A percentile compares a stretch with the other conserved stretches of the same genome.
These are phyloP conservation scores for Coemansia sp. DNA, from an alignment of 192 early-diverging fungal species.

Conservation along the genomic window DNA sequence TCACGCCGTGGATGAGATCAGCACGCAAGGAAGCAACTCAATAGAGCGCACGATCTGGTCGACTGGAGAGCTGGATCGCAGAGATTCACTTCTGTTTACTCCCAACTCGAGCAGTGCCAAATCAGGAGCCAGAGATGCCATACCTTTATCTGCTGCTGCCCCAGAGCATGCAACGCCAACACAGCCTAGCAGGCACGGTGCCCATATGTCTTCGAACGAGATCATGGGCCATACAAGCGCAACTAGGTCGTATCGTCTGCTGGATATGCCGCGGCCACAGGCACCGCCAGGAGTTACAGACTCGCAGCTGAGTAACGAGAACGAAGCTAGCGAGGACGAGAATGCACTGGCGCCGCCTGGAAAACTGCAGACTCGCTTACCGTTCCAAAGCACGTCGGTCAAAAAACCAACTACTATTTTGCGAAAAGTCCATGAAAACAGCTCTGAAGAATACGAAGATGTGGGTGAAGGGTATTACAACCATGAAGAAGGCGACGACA, in stretches of 20 bases:
- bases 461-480: background rate
- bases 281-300: constrained; percentile 47
- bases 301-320: constrained; percentile 3
- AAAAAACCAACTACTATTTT: background rate
- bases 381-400: constrained; percentile 4
- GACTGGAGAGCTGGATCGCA: too few relatives aligned
- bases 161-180: too few relatives aligned
- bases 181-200: too few relatives aligned
- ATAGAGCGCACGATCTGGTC: too few relatives aligned
- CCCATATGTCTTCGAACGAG: too few relatives aligned
- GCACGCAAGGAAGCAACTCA: background rate
- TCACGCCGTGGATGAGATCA: background rate
- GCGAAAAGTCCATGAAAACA: too few relatives aligned
- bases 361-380: constrained; percentile 35
- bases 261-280: constrained; percentile 41
- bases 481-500: background rate
- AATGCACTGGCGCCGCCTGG: constrained; percentile 17
- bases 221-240: too few relatives aligned
- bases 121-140: too few relatives aligned
- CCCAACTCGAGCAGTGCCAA: too few relatives aligned
- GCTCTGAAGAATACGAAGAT: background rate
- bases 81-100: too few relatives aligned
- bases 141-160: too few relatives aligned
- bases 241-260: constrained; percentile 24
- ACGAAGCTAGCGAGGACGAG: constrained; percentile 1